Percentiles rank a stretch among this genome's conserved stretches.
These are phyloP conservation scores for Rutstroemia sp. DNA, from an alignment of 2,329 filamentous ascomycete species.

Conservation along the genomic window DNA sequence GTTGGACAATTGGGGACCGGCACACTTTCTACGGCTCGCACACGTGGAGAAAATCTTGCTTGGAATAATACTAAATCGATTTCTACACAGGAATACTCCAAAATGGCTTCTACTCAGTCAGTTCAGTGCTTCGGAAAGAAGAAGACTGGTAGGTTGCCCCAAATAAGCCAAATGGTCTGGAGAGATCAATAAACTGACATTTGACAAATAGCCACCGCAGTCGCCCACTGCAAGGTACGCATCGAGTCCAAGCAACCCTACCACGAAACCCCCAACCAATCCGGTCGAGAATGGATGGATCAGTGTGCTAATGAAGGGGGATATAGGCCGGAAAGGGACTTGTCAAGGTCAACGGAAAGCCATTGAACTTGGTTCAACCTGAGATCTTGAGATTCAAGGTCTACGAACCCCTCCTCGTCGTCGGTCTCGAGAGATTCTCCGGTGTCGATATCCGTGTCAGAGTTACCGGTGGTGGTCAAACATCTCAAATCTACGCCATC, in stretches of 20 bases:
- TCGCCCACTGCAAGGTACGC: conserved; percentile 72
- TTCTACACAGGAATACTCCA: conserved; percentile 11
- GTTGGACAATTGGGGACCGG: background rate
- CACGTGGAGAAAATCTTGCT: background rate
- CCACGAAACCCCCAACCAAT: background rate
- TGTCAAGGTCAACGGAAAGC: conserved; percentile 98
- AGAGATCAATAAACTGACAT: conserved; percentile 29
- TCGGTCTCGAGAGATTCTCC: conserved; percentile 96
- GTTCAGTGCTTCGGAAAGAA: conserved; percentile 99
- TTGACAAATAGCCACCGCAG: conserved; percentile 49
- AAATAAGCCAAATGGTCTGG: background rate
- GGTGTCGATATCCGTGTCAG: conserved; percentile 96
- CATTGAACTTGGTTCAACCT: conserved; percentile 87
- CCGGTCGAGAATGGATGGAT: background rate
- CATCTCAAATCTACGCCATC: conserved; percentile 95
- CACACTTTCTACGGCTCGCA: background rate
- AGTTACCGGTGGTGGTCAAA: conserved; percentile 95
- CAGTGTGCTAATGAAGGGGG: conserved; percentile 16
- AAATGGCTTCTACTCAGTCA: conserved; percentile 60
- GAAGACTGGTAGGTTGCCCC: conserved; percentile 46
- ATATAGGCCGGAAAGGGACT: conserved; percentile 72
- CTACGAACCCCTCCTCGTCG: conserved; percentile 97
- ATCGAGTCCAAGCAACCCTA: conserved; percentile 10
- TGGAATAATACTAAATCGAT: conserved; percentile 1
- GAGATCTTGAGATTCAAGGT: conserved; percentile 99